Percentiles rank a stretch among this genome's conserved stretches.
Conservation (phyloP, 768 basidiomycete genomes). For the Lactifluus rugatus region DNA sequence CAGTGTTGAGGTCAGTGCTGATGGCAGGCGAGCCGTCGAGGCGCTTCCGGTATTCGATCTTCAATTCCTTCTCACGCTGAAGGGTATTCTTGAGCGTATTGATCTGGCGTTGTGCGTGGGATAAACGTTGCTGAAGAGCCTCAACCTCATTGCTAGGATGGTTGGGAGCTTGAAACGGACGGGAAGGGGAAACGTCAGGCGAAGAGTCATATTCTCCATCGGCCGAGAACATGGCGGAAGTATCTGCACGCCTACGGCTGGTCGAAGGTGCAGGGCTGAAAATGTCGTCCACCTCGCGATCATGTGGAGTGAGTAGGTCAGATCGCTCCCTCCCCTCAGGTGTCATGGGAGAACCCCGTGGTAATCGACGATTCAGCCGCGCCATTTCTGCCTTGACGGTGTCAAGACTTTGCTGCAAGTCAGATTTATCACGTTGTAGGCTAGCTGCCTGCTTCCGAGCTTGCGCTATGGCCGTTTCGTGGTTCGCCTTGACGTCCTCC, state of each 20-base stretch:
- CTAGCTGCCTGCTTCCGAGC: conserved; percentile 82
- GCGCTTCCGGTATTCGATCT: conserved; percentile 50
- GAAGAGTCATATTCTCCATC: conserved; percentile 40
- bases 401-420: conserved; percentile 77
- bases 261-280: conserved; percentile 53
- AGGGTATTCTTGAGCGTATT: conserved; percentile 70
- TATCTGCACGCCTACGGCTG: conserved; percentile 48
- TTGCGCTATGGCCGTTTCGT: conserved; percentile 91
- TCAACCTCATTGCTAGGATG: conserved; percentile 78
- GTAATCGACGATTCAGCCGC: conserved; percentile 51
- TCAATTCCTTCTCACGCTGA: conserved; percentile 74
- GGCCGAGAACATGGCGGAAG: conserved; percentile 36
- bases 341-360: conserved; percentile 63
- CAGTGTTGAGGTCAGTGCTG: conserved; percentile 34
- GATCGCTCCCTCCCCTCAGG: conserved; percentile 38
- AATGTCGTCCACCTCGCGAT: conserved; percentile 51
- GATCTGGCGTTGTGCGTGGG: conserved; percentile 82
- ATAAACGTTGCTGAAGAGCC: conserved; percentile 66
- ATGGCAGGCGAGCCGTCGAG: conserved; percentile 39
- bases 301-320: conserved; percentile 43
- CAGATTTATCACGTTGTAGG: conserved; percentile 84
- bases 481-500: conserved; percentile 76
- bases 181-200: conserved; percentile 53
- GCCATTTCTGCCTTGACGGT: conserved; percentile 61
- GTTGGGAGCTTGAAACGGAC: conserved; percentile 58